Conservation (phyloP, 1,139 yeast genomes). For the Scheffersomyces segobiensis region DNA sequence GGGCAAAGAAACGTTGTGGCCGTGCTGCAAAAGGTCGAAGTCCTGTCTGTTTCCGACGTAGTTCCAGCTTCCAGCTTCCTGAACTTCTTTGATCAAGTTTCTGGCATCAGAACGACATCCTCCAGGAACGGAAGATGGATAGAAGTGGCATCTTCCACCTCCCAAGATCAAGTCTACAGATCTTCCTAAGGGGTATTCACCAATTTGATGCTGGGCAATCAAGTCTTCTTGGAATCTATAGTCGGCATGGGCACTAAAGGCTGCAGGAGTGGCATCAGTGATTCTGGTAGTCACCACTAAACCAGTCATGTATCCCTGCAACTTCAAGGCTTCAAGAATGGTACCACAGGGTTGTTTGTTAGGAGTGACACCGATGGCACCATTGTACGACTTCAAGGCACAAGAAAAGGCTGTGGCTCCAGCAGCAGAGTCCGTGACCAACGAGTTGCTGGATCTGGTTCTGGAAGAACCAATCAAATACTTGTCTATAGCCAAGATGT, state of each 20-base stretch:
- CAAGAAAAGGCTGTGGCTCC: conserved; percentile 31
- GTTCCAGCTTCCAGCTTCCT: conserved; percentile 16
- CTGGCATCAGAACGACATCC: conserved; percentile 26
- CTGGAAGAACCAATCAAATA: conserved; percentile 25
- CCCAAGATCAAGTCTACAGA: conserved; percentile 28
- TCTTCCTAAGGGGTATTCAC: conserved; percentile 25
- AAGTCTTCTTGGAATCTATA: conserved; percentile 26
- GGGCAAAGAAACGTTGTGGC: conserved; percentile 24
- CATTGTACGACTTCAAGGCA: conserved; percentile 27
- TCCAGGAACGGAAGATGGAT: conserved; percentile 16
- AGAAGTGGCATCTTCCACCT: conserved; percentile 29
- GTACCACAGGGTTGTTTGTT: conserved; percentile 26
- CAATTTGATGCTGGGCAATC: conserved; percentile 30
- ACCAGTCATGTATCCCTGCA: conserved; percentile 27
- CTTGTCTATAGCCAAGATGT: conserved; percentile 20
- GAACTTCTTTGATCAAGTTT: conserved; percentile 24
- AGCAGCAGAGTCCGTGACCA: conserved; percentile 31
- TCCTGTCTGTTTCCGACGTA: conserved; percentile 23
- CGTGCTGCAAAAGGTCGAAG: conserved; percentile 20
- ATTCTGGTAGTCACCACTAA: conserved; percentile 29
- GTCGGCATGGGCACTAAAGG: conserved; percentile 26
- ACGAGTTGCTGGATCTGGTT: conserved; percentile 22
- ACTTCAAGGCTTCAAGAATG: conserved; percentile 26
- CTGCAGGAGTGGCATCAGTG: conserved; percentile 28
- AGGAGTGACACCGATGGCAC: conserved; percentile 27